Base-by-base conservation (phyloP, 2,329 filamentous ascomycete species). In the Sporothrix brasiliensis region DNA sequence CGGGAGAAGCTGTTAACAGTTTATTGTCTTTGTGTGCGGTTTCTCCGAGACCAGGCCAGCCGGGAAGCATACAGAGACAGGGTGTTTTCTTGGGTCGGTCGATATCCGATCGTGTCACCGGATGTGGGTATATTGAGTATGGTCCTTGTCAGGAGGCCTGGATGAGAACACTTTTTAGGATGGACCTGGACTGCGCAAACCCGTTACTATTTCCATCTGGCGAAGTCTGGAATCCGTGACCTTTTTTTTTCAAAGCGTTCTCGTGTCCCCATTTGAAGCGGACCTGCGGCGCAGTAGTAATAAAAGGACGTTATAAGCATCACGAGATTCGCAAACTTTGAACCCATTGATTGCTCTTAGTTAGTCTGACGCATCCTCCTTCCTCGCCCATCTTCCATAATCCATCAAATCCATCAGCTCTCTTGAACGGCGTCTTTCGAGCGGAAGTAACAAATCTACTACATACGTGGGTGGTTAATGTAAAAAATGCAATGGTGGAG, bases 31-130 rank as follows among this genome's bases (percentile, higher is more conserved):
- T n/a, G 2, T 41, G n/a, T 67, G 30, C 10, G 24, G 11, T 27
- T 6, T 14, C 10, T 39, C 14, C 16, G 13, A 39, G 9, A 19
- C 16, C 24, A 34, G 54, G 21, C 30, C 16, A 9, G 16, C 30
- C 30, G 54, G 21, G n/a, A 41, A 58, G 54, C 54, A 58, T 11
- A 30, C 24, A 30, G 19, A 19, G 27, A 19, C 21, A 54, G 10
- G 52, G 34, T 34, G 9, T 34, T 34, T 34, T 9, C 34, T 34
- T 34, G 34, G 50, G 19, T 14, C 49, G 49, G 19, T 24, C 52
- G 67, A 68, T 58, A 44, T 58, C 67, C 67, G 67, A 60, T 60
- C 53, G 24, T 68, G 67, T 41, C 41, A 53, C 41, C 39, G 52
- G 9, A 6, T 39, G 21, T 19, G 50, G 21, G 27, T 47, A 44